These are phyloP conservation scores for Trichosanthes cucumerina DNA, from an alignment of 306 rosid genomes.

Conservation along the genomic window DNA sequence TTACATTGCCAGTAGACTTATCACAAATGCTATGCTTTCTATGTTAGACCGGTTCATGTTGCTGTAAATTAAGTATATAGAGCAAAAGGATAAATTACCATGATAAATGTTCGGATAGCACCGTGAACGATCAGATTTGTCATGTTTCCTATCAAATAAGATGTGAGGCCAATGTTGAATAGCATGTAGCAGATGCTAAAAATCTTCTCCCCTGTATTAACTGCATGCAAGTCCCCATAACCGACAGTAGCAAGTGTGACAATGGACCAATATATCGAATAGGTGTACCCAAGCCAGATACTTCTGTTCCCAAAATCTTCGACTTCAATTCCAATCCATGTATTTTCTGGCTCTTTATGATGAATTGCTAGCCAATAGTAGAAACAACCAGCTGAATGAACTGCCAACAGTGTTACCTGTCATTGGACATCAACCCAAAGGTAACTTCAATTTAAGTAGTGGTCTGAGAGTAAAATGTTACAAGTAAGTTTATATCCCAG, in stretches of 20 bases:
- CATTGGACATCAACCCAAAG: neutral
- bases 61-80: neutral
- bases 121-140: constrained; percentile 71
- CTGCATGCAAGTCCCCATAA: constrained; percentile 84
- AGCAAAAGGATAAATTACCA: constrained; percentile 22
- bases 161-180: constrained; percentile 79
- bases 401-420: constrained; percentile 72
- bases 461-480: neutral
- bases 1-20: neutral
- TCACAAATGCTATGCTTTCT: neutral
- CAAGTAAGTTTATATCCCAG: neutral
- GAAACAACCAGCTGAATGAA: constrained; percentile 82
- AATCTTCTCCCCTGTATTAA: constrained; percentile 56
- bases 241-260: constrained; percentile 83
- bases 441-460: neutral
- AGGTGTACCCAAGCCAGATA: constrained; percentile 54
- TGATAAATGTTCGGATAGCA: constrained; percentile 48
- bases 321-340: constrained; percentile 61
- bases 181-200: constrained; percentile 63
- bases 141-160: constrained; percentile 88
- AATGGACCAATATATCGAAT: constrained; percentile 74
- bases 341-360: constrained; percentile 27
- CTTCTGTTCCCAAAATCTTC: constrained; percentile 34
- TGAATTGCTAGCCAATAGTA: constrained; percentile 65
- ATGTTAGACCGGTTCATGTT: neutral